Percentiles rank a stretch among this genome's conserved stretches.
Conservation (phyloP, 352 stramenopile genomes). For the Blastocystis sp. region DNA sequence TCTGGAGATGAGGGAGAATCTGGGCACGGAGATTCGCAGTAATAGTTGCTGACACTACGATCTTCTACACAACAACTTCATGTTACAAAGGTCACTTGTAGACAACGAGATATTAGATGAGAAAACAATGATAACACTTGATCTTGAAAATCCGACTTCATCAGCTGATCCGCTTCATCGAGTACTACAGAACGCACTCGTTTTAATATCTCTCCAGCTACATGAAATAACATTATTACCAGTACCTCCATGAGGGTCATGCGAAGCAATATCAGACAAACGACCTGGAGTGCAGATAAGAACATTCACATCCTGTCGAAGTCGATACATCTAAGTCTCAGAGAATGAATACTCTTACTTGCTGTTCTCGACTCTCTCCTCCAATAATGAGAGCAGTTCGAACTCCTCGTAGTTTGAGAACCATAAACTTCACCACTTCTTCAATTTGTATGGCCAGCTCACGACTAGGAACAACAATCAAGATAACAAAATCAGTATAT, state of each 20-base stretch:
- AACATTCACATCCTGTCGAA: constrained; percentile 18
- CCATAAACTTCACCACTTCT: not conserved
- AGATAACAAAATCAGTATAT: constrained; percentile 25
- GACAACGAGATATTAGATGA: not conserved
- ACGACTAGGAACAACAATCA: constrained; percentile 19
- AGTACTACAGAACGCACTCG: not conserved
- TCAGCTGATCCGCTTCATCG: constrained; percentile 49
- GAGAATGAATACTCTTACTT: not conserved
- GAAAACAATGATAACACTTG: not conserved
- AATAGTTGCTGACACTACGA: constrained; percentile 25
- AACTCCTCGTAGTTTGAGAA: not conserved
- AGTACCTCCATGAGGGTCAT: constrained; percentile 13
- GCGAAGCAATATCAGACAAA: not conserved
- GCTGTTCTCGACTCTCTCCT: constrained; percentile 15
- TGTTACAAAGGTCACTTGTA: not conserved
- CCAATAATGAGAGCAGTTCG: constrained; percentile 38
- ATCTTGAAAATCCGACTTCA: constrained; percentile 48
- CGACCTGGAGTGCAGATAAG: constrained; percentile 14
- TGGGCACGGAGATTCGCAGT: not conserved
- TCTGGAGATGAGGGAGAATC: not conserved
- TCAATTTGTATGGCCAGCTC: constrained; percentile 57
- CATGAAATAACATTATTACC: not conserved
- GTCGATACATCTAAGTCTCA: not conserved
- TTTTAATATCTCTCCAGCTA: not conserved
- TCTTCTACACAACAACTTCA: not conserved